phyloP scores from a whole-genome alignment of 1,284 basidiomycete species.

The Heterobasidion occidentale region DNA sequence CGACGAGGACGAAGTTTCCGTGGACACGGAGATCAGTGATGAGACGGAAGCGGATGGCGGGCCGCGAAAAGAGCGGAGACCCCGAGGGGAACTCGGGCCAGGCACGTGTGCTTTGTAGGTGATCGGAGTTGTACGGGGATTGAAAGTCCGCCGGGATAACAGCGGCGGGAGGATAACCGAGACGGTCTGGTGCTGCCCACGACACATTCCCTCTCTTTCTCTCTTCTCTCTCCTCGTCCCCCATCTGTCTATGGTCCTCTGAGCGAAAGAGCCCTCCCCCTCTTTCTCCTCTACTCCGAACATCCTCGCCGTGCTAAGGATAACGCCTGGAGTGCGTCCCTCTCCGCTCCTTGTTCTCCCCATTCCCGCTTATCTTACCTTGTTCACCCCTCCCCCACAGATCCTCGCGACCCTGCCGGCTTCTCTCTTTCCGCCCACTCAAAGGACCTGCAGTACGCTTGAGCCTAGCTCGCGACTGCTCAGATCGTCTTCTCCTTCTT shows the following conservation, averaged over 20 bases:
- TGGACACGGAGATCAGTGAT: too few relatives aligned
- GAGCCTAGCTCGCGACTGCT: conserved; percentile 60
- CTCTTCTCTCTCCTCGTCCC: not conserved
- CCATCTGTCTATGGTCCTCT: conserved; percentile 13
- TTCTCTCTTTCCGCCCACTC: conserved; percentile 44
- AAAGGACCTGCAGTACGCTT: conserved; percentile 42
- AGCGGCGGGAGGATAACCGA: not conserved
- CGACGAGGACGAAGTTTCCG: too few relatives aligned
- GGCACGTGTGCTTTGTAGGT: not conserved
- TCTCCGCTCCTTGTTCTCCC: conserved; percentile 4
- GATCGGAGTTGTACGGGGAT: not conserved
- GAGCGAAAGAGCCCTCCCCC: conserved; percentile 12
- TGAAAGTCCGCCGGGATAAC: not conserved
- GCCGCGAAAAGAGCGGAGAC: too few relatives aligned
- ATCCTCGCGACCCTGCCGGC: conserved; percentile 93
- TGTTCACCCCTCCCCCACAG: conserved; percentile 26
- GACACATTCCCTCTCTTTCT: not conserved
- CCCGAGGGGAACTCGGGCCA: not conserved
- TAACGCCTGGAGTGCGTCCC: conserved; percentile 63
- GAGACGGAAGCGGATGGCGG: too few relatives aligned
- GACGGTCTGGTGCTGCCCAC: not conserved
- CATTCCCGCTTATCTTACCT: conserved; percentile 2
- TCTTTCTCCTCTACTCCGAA: conserved; percentile 29
- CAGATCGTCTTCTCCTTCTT: not conserved
- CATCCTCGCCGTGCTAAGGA: conserved; percentile 67